Conservation (phyloP, 148 eudicot species). For the Cornus suecica region DNA sequence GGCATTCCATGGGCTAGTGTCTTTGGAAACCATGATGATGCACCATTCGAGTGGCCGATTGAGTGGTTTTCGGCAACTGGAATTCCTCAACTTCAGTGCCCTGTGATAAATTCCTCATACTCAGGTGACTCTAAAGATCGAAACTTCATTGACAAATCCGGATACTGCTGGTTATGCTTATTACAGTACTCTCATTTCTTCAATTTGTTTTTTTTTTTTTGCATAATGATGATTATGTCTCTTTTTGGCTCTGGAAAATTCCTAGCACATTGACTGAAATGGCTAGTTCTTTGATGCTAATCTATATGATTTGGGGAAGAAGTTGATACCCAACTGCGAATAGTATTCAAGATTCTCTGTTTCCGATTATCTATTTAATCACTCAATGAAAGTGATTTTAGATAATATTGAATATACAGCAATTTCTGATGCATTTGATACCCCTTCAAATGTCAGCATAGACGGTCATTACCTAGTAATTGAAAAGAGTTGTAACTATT, state of each 20-base stretch:
- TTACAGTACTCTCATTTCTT: neutral
- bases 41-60: constrained; percentile 79
- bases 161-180: neutral
- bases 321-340: neutral
- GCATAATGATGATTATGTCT: too few species aligned
- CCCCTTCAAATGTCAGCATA: neutral
- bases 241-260: neutral
- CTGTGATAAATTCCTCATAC: constrained; percentile 27
- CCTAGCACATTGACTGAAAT: neutral
- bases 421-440: neutral
- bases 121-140: constrained; percentile 31
- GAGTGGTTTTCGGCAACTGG: constrained; percentile 80
- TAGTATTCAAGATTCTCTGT: too few species aligned
- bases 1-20: constrained; percentile 77
- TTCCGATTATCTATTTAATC: too few species aligned
- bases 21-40: constrained; percentile 95
- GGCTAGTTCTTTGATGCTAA: neutral
- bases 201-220: too few species aligned
- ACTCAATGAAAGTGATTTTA: too few species aligned
- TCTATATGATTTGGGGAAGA: neutral
- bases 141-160: neutral
- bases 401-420: neutral
- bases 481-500: neutral
- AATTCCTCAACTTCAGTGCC: constrained; percentile 61
- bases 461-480: neutral